These are phyloP conservation scores for Leucocoprinus leucothites DNA, from an alignment of 768 basidiomycete species.

Conservation along the genomic window DNA sequence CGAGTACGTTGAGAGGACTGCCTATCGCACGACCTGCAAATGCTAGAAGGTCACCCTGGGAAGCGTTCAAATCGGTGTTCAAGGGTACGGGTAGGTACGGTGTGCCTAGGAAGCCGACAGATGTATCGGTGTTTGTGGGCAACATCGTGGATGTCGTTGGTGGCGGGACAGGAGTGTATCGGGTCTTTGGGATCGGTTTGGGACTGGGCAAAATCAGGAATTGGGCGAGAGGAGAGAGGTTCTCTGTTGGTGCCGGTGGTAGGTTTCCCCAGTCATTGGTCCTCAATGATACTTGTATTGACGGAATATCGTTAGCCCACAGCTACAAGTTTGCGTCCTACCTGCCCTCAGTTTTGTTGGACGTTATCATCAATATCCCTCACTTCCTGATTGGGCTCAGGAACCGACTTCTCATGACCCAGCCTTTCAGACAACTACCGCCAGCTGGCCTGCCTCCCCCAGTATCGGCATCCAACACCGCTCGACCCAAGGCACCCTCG, in stretches of 20 bases:
- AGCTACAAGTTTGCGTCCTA: slow-evolving; percentile 71
- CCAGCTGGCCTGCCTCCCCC: slow-evolving; percentile 29
- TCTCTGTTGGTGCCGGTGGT: slow-evolving; percentile 82
- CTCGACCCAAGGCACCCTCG: slow-evolving; percentile 10
- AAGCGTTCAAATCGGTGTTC: slow-evolving; percentile 28
- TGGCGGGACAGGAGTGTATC: slow-evolving; percentile 45
- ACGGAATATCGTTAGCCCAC: slow-evolving; percentile 41
- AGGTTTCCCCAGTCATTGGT: slow-evolving; percentile 19
- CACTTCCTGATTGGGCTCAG: slow-evolving; percentile 60
- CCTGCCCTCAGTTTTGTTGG: slow-evolving; percentile 63
- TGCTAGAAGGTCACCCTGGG: slow-evolving; percentile 24
- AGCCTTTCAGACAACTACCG: slow-evolving; percentile 38
- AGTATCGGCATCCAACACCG: background rate
- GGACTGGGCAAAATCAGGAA: slow-evolving; percentile 46
- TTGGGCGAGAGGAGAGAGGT: slow-evolving; percentile 64
- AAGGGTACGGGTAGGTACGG: slow-evolving; percentile 37
- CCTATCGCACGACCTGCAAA: slow-evolving; percentile 17
- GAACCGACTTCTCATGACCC: slow-evolving; percentile 53
- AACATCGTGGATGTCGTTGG: slow-evolving; percentile 59
- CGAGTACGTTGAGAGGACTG: slow-evolving; percentile 35
- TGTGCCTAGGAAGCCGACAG: slow-evolving; percentile 49
- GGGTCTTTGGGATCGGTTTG: slow-evolving; percentile 41
- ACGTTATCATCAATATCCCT: slow-evolving; percentile 64
- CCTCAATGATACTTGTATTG: slow-evolving; percentile 6
- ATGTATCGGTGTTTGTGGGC: slow-evolving; percentile 56